Evolutionary conservation across 169 alveolate species (phyloP), one percentile per base, ranked within the genome.

Genomic region (Plasmodium berghei): DNA sequence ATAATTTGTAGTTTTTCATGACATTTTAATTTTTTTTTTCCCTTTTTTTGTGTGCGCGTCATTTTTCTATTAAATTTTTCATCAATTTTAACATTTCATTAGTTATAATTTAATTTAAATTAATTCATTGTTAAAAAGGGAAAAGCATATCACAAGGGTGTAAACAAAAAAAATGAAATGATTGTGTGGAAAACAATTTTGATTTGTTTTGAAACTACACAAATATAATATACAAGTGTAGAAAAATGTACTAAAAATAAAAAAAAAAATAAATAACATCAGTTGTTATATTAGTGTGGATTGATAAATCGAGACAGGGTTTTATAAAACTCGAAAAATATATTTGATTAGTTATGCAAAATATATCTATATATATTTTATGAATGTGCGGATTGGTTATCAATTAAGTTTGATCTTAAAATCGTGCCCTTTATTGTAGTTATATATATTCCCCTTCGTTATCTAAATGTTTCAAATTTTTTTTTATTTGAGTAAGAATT

Each of bases 1-100:
- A 59, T 24, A 18, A 40, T 64, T 64, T 64, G 56, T 64, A 64
- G 26, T 66, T 66, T 64, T 64, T 28, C 73, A 40, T 66, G 22
- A 9, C 26, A n/a, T 64, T 40, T 28, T 63, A 20, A 14, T 77
- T 62, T 46, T n/a, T 49, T 24, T 42, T 67, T 80, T 54, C 72
- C 75, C 46, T 58, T 70, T 69, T 69, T 42, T 83, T 67, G 42
- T 34, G 42, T 34, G 42, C 42, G 42, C 42, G 42, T 3, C 5
- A 45, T 55, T 71, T 73, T 59, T 62, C 90, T 59, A 70, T 69
- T 83, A 83, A 83, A 67, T 83, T 83, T 83, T 83, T 72, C 86
- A 59, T 83, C 55, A 62, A 69, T 67, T 83, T 83, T 83, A 62
- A 83, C 70, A 83, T 67, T 83, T 83, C 55, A 83, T 67, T 69